phyloP scores from a whole-genome alignment of 2,329 filamentous ascomycete genomes.

The Didymella segeticola region DNA sequence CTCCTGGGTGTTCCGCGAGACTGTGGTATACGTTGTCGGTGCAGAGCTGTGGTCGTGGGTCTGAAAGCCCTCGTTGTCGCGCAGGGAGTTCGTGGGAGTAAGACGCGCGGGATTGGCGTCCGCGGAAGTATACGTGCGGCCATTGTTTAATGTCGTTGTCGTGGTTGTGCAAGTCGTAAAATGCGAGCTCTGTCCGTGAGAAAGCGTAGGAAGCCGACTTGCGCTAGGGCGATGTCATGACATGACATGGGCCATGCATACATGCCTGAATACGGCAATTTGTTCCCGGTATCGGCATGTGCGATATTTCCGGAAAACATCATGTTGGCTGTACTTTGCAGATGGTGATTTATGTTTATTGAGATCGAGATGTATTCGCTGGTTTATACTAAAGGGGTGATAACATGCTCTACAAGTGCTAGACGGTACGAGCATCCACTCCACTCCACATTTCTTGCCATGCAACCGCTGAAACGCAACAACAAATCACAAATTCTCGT shows the following conservation, averaged over 20 bases:
- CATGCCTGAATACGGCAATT: slow-evolving; percentile 31
- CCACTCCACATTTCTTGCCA: slow-evolving; percentile 32
- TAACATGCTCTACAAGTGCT: too few species aligned
- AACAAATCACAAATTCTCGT: slow-evolving; percentile 3
- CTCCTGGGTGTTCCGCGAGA: slow-evolving; percentile 5
- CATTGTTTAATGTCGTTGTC: slow-evolving; percentile 41
- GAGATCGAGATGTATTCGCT: too few species aligned
- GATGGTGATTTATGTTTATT: too few species aligned
- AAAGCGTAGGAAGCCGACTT: slow-evolving; percentile 11
- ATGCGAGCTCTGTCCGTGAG: slow-evolving; percentile 9
- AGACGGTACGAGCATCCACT: neutral
- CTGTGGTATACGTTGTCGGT: slow-evolving; percentile 15
- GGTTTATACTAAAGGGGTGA: too few species aligned
- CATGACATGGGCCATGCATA: too few species aligned
- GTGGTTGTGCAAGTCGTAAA: slow-evolving; percentile 23
- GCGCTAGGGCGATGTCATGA: slow-evolving; percentile 13
- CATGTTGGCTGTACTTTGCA: too few species aligned
- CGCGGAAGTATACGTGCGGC: slow-evolving; percentile 29
- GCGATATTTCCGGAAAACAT: too few species aligned
- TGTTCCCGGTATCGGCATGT: slow-evolving; percentile 19
- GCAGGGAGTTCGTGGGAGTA: slow-evolving; percentile 49
- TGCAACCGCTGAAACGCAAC: slow-evolving; percentile 28
- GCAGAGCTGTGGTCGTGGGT: slow-evolving; percentile 22
- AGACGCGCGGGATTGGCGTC: slow-evolving; percentile 46
- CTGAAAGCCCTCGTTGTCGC: slow-evolving; percentile 31